Evolutionary conservation across 257 asterid genomes (phyloP), one percentile per base, ranked within the genome.

Genomic region (Solanum virginianum): DNA sequence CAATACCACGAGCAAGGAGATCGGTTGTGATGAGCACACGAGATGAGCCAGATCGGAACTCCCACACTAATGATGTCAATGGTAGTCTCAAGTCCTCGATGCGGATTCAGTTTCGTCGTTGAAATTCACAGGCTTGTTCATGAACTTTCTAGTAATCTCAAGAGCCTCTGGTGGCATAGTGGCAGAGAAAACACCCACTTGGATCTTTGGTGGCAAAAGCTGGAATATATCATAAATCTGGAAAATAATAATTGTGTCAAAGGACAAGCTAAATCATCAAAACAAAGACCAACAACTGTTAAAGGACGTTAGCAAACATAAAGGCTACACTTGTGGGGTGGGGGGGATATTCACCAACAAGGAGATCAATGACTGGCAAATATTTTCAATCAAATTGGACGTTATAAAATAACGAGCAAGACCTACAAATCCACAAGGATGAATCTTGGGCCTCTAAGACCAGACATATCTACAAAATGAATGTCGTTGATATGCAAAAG

Each of bases 101-200:
- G n/a, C n/a, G n/a, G n/a, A n/a, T n/a, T n/a, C n/a, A n/a, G n/a
- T n/a, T n/a, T n/a, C n/a, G n/a, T n/a, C n/a, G n/a, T n/a, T n/a
- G n/a, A n/a, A n/a, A n/a, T n/a, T n/a, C 43, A 91, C 94, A 0
- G 95, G 95, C 87, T 91, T 92, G 84, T 91, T 91, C 95, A 92
- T 92, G 60, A 92, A 92, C 80, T 92, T 92, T 79, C 95, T 82
- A 3, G 95, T 92, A 87, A 92, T 90, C 84, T 92, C 95, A 17
- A 79, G 82, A 32, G 82, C 82, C 49, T 79, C 82, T 51, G 82
- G 82, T 53, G 82, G 82, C 82, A 22, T 90, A 90, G 80, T 92
- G 92, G 82, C 91, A 90, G 2, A 92, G 32, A 90, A 92, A n/a
- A 92, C 95, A 26, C 95, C 95, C 11, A 92, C 95, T 88, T 91